Percentiles rank a stretch among this genome's conserved stretches.
Conservation (phyloP, 495 filamentous ascomycete species). For the Aspergillus leporis region DNA sequence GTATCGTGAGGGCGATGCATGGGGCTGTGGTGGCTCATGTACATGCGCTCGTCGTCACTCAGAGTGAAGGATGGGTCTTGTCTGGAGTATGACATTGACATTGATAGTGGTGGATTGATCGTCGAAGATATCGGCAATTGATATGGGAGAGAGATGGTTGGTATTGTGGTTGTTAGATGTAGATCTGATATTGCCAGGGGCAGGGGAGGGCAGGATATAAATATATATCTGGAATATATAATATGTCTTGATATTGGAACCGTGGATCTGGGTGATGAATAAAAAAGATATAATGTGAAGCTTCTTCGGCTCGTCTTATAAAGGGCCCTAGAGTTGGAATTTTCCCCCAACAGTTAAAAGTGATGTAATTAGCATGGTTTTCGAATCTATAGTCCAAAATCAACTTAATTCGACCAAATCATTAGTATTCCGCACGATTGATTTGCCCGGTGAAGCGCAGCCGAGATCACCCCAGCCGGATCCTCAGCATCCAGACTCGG, state of each 20-base stretch:
- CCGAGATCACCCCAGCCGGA: conserved; percentile 38
- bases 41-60: conserved; percentile 17
- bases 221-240: not conserved
- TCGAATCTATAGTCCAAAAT: conserved; percentile 4
- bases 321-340: conserved; percentile 4
- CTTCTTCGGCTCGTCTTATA: conserved; percentile 14
- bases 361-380: conserved; percentile 20
- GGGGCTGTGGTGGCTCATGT: conserved; percentile 16
- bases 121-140: not conserved
- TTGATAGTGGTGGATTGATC: not conserved
- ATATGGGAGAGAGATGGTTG: not conserved
- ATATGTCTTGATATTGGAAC: conserved; percentile 13
- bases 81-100: conserved; percentile 15
- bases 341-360: conserved; percentile 5
- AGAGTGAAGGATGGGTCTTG: conserved; percentile 11
- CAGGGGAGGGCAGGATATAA: conserved; percentile 3
- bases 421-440: conserved; percentile 13
- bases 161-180: conserved; percentile 3
- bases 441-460: conserved; percentile 24
- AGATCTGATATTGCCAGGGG: conserved; percentile 6
- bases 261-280: conserved; percentile 14
- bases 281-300: not conserved
- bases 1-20: conserved; percentile 14
- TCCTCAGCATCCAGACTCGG: conserved; percentile 23
- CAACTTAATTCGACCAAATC: conserved; percentile 7